These are phyloP conservation scores for Emmonsiellopsis sp. DNA, from an alignment of 2,329 filamentous ascomycete species.

Conservation along the genomic window DNA sequence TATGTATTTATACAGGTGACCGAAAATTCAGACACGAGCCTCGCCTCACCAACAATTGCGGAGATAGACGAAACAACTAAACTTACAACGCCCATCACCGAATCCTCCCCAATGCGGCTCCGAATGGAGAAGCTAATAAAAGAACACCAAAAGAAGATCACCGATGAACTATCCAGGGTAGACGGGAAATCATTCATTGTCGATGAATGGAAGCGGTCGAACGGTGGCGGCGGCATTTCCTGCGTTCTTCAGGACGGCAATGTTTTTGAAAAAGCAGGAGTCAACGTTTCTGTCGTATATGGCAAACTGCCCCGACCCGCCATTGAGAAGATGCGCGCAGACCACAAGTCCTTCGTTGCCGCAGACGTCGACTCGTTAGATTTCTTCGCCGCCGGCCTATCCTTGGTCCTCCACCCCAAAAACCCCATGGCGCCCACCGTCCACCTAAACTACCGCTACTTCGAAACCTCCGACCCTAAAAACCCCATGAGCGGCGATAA, in stretches of 20 bases:
- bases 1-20: constrained; percentile 12
- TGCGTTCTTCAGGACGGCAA: constrained; percentile 94
- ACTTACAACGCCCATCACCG: constrained; percentile 63
- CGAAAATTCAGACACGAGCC: constrained; percentile 27
- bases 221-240: constrained; percentile 86
- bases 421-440: constrained; percentile 98
- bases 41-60: constrained; percentile 56
- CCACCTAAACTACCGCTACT: constrained; percentile 97
- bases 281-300: constrained; percentile 92
- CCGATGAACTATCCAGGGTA: constrained; percentile 69
- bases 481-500: constrained; percentile 59
- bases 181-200: constrained; percentile 73
- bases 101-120: constrained; percentile 85
- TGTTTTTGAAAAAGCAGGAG: constrained; percentile 94
- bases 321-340: constrained; percentile 84
- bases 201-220: constrained; percentile 79
- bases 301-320: constrained; percentile 78
- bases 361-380: constrained; percentile 70
- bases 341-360: constrained; percentile 81
- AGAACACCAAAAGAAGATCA: constrained; percentile 80
- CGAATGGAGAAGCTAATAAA: constrained; percentile 97
- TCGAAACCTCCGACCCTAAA: constrained; percentile 83
- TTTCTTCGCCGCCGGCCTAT: constrained; percentile 92
- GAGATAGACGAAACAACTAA: constrained; percentile 76
- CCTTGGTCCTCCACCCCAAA: constrained; percentile 81